phyloP scores from a whole-genome alignment of 176 grass and related monocot species.

The Miscanthus lutarioriparius region DNA sequence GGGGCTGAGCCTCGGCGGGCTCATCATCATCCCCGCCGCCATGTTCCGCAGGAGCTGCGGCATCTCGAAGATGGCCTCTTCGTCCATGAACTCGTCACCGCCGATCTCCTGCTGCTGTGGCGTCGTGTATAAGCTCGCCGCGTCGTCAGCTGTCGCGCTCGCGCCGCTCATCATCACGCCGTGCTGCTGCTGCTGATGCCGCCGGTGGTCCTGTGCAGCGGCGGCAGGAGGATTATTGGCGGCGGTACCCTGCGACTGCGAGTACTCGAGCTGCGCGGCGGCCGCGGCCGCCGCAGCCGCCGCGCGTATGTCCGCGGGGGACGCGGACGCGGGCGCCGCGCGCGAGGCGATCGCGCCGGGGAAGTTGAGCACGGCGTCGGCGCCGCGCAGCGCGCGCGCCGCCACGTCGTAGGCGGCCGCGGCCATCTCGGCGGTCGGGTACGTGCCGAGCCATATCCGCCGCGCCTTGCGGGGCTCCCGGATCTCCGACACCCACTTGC shows the following conservation, averaged over 20 bases:
- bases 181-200: background rate
- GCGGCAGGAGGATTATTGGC: background rate
- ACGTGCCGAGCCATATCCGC: constrained; percentile 96
- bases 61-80: constrained; percentile 94
- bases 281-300: constrained; percentile 64
- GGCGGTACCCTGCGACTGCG: background rate
- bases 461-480: constrained; percentile 87
- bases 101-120: constrained; percentile 7
- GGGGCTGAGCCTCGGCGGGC: constrained; percentile 77
- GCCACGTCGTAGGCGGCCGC: constrained; percentile 90
- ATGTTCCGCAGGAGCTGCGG: constrained; percentile 83
- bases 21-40: constrained; percentile 99
- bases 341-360: constrained; percentile 49
- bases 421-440: constrained; percentile 84
- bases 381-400: constrained; percentile 64
- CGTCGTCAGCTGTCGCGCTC: background rate
- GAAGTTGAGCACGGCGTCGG: constrained; percentile 87
- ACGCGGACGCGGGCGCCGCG: constrained; percentile 50
- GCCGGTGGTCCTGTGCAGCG: background rate
- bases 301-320: constrained; percentile 62
- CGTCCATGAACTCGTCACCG: constrained; percentile 69
- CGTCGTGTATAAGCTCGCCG: background rate
- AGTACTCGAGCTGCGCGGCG: constrained; percentile 28
- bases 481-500: constrained; percentile 99
- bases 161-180: background rate